phyloP scores from a whole-genome alignment of 2,329 filamentous ascomycete genomes.

The Hypoxylon sp. region DNA sequence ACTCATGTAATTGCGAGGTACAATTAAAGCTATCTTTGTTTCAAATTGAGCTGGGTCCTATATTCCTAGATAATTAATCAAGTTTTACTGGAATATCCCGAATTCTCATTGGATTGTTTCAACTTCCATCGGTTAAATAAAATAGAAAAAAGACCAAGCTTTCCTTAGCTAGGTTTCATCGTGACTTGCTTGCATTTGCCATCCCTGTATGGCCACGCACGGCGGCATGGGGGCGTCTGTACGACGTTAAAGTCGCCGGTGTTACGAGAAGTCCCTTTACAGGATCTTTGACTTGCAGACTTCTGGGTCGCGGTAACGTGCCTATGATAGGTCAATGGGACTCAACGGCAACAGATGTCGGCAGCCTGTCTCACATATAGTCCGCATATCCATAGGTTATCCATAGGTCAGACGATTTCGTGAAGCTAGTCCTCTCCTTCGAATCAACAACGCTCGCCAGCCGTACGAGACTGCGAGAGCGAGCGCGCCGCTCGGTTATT shows the following conservation, averaged over 20 bases:
- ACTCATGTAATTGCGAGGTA: conserved; percentile 11
- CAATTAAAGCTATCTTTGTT: conserved; percentile 5
- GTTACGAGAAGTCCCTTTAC: conserved; percentile 14
- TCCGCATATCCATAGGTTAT: conserved; percentile 10
- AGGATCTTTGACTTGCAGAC: conserved; percentile 29
- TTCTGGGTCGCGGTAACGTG: conserved; percentile 17
- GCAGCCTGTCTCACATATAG: conserved; percentile 27
- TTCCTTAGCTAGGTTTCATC: conserved; percentile 44
- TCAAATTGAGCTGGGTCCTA: conserved; percentile 22
- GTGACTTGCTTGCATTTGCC: conserved; percentile 38
- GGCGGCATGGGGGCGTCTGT: conserved; percentile 27
- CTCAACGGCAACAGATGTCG: conserved; percentile 20
- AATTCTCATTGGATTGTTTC: conserved; percentile 36
- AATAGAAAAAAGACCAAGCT: conserved; percentile 31
- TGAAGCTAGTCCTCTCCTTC: conserved; percentile 21
- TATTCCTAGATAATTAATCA: conserved; percentile 17
- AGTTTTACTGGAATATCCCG: conserved; percentile 30
- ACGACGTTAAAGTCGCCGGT: conserved; percentile 17
- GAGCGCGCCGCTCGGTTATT: conserved; percentile 29
- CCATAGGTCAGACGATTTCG: conserved; percentile 12
- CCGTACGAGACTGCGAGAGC: background rate
- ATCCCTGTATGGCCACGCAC: conserved; percentile 35
- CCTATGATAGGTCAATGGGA: conserved; percentile 12
- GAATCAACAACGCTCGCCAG: background rate
- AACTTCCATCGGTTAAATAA: conserved; percentile 40